phyloP scores from a whole-genome alignment of 1,284 basidiomycete genomes.

The Stygiomarasmius scandens region DNA sequence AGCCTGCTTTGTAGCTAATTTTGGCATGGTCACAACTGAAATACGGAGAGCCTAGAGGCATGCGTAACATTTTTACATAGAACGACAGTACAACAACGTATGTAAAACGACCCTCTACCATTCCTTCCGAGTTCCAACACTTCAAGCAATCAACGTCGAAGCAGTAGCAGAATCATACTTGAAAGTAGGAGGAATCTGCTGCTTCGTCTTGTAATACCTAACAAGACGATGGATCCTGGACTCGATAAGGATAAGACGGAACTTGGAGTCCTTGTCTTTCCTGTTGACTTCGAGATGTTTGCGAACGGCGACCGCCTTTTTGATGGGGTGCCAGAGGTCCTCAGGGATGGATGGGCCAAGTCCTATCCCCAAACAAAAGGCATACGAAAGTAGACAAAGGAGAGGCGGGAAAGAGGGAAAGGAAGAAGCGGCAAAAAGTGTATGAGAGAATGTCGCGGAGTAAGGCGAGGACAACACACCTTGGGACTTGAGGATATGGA shows the following conservation, averaged over 20 bases:
- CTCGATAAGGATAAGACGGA: constrained; percentile 97
- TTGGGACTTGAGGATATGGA: constrained; percentile 95
- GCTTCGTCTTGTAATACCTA: constrained; percentile 98
- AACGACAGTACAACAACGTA: too few species aligned
- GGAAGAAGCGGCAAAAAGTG: constrained; percentile 19
- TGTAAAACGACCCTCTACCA: too few species aligned
- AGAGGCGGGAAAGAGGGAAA: constrained; percentile 21
- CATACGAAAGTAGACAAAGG: constrained; percentile 29
- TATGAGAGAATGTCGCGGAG: constrained; percentile 28
- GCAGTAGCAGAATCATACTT: constrained; percentile 95
- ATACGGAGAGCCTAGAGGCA: too few species aligned
- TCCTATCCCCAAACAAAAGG: constrained; percentile 76
- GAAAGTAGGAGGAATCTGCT: constrained; percentile 97
- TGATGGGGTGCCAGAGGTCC: constrained; percentile 99
- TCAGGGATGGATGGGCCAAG: constrained; percentile 98
- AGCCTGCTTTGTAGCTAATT: too few species aligned
- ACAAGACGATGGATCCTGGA: constrained; percentile 93
- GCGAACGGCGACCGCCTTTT: constrained; percentile 95
- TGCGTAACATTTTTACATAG: too few species aligned
- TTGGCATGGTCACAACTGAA: too few species aligned
- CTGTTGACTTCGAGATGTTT: constrained; percentile 99
- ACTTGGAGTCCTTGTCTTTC: constrained; percentile 98
- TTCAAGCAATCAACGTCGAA: constrained; percentile 78
- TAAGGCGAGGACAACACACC: constrained; percentile 48
- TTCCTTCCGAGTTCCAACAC: too few species aligned